Evolutionary conservation across 2,329 filamentous ascomycete genomes (phyloP), one percentile per base, ranked within the genome.

Genomic region (Diaporthe nobilis): DNA sequence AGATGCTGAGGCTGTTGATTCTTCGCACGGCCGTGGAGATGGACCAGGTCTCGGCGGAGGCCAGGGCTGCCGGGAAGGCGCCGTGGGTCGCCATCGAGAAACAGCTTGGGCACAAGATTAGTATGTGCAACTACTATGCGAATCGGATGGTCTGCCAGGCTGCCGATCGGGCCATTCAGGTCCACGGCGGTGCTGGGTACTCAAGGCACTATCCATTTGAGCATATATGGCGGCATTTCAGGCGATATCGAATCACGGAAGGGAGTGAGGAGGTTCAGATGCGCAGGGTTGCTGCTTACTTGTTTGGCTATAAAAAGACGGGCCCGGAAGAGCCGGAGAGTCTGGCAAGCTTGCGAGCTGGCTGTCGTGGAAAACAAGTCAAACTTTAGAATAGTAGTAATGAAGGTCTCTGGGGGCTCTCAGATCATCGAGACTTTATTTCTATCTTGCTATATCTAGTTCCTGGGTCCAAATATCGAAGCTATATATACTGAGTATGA

Each of bases 1-100:
- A 51, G 10, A 51, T 51, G 49, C 13, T 58, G 55, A 37, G 55
- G 55, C 55, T 58, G 4, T 37, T 58, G 55, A 58, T 58, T 22
- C 55, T 58, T n/a, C 55, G 55, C 12, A 58, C 55, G 20, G 55
- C 55, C 22, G 31, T 58, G 17, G 55, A 58, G 55, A 58, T 58
- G 55, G 55, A 58, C 10, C 31, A 37, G 9, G 55, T 58, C 55
- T 58, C 55, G 8, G 55, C 55, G 31, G 13, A 13, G 31, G 55
- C 55, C 20, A 4, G n/a, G 31, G 55, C 55, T 3, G 55, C 55
- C 55, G 55, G 55, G 20, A n/a, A 58, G 2, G 9, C 13, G 55
- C 55, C 55, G 31, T 58, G 55, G 55, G 55, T 58, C 31, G 31
- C 55, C 6, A 58, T 58, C 20, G 55, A 58, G 55, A 58, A 37